phyloP scores from a whole-genome alignment of 495 filamentous ascomycete species.

The Annulohypoxylon maeteangense region DNA sequence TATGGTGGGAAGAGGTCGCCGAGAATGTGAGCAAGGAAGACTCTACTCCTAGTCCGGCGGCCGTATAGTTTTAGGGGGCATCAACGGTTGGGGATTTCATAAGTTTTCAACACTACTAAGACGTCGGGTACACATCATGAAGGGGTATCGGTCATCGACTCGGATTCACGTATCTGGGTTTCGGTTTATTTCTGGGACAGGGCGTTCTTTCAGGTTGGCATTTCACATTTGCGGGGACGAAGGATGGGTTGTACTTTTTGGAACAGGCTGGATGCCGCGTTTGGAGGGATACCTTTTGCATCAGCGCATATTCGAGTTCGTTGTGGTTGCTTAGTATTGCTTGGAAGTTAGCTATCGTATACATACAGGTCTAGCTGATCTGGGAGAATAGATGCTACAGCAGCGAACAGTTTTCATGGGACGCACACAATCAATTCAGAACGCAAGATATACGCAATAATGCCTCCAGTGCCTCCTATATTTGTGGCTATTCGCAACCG shows the following conservation, averaged over 20 bases:
- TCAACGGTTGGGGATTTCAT: conserved; percentile 3
- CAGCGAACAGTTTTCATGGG: conserved; percentile 23
- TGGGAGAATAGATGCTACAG: conserved; percentile 27
- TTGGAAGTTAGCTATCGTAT: conserved; percentile 10
- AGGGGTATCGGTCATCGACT: conserved; percentile 23
- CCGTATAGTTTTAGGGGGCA: conserved; percentile 15
- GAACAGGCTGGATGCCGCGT: conserved; percentile 29
- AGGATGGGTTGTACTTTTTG: conserved; percentile 33
- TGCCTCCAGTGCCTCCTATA: not conserved
- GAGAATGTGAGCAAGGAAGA: conserved; percentile 55
- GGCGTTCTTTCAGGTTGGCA: conserved; percentile 38
- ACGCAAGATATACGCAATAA: not conserved
- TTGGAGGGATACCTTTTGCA: conserved; percentile 45
- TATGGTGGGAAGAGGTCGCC: conserved; percentile 81
- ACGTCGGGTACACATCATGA: conserved; percentile 29
- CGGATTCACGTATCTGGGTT: conserved; percentile 34
- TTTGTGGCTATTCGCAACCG: not conserved
- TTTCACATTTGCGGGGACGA: conserved; percentile 26
- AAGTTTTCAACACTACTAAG: conserved; percentile 4
- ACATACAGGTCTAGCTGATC: conserved; percentile 14
- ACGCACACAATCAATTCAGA: not conserved
- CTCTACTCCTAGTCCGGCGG: conserved; percentile 18
- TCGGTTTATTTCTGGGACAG: conserved; percentile 22
- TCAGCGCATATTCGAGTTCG: conserved; percentile 35
- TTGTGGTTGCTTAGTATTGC: conserved; percentile 24